These are phyloP conservation scores for Wickerhamiella alocasiicola DNA, from an alignment of 805 yeast genomes.

Conservation along the genomic window DNA sequence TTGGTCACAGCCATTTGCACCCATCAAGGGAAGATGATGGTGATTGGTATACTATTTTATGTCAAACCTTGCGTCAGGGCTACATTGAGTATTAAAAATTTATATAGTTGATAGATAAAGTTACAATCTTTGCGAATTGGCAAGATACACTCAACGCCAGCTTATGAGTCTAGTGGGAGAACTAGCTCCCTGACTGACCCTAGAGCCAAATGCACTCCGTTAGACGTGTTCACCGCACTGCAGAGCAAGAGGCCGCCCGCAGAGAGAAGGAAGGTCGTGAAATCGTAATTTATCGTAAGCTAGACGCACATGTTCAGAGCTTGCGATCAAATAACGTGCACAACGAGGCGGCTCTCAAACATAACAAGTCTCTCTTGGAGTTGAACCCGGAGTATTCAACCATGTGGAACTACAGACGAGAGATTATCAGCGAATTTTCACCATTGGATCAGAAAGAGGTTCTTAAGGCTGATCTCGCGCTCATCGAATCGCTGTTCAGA, in stretches of 20 bases:
- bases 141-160: too few species aligned
- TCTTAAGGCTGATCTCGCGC: conserved; percentile 42
- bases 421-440: conserved; percentile 35
- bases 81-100: not conserved
- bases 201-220: conserved; percentile 46
- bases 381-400: conserved; percentile 82
- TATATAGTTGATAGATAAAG: too few species aligned
- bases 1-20: not conserved
- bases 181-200: too few species aligned
- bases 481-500: conserved; percentile 46
- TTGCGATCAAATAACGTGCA: conserved; percentile 6
- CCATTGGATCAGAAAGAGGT: conserved; percentile 29
- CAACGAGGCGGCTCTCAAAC: conserved; percentile 31
- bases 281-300: conserved; percentile 41
- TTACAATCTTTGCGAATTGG: too few species aligned
- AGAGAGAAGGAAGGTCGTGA: conserved; percentile 46
- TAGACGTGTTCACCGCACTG: conserved; percentile 44
- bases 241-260: conserved; percentile 43
- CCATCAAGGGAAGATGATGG: conserved; percentile 1
- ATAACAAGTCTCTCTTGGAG: conserved; percentile 45
- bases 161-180: too few species aligned
- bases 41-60: conserved; percentile 8
- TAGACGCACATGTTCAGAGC: conserved; percentile 31
- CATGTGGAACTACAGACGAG: conserved; percentile 80
- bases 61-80: not conserved